Evolutionary conservation across 345 rosid genomes (phyloP).

Genomic region (Gossypium turneri): DNA sequence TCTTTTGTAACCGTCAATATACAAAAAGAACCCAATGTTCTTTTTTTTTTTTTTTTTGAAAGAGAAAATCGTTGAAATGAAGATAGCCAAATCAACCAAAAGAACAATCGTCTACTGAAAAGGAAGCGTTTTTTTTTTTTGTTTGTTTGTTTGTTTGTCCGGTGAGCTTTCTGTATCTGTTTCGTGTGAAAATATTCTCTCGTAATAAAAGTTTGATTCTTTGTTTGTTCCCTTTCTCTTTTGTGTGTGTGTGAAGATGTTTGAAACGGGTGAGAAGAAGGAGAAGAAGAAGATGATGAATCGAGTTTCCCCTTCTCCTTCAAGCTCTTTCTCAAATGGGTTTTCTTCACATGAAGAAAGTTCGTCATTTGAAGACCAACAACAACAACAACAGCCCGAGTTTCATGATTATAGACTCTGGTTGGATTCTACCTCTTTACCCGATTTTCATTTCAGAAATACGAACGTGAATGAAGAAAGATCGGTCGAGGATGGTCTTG

Average conservation of each 20-base stretch:
- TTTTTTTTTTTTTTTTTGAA: neutral
- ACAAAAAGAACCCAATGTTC: neutral
- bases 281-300: slow-evolving; percentile 13
- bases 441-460: slow-evolving; percentile 15
- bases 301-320: slow-evolving; percentile 29
- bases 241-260: slow-evolving; percentile 20
- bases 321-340: slow-evolving; percentile 39
- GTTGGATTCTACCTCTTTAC: slow-evolving; percentile 25
- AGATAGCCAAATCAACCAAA: neutral
- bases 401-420: slow-evolving; percentile 29
- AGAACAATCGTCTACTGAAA: neutral
- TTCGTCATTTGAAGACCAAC: slow-evolving; percentile 25
- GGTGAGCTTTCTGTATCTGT: neutral
- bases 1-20: slow-evolving; percentile 18
- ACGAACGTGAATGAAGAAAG: slow-evolving; percentile 16
- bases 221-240: neutral
- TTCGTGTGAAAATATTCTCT: neutral
- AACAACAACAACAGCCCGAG: slow-evolving; percentile 18
- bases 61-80: neutral
- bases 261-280: slow-evolving; percentile 27
- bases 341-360: slow-evolving; percentile 30
- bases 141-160: neutral
- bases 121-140: neutral
- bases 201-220: neutral
- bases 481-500: slow-evolving; percentile 22